Percentiles rank a stretch among this genome's conserved stretches.
Conservation (phyloP, 768 basidiomycete genomes). For the Tylopilus sp. region DNA sequence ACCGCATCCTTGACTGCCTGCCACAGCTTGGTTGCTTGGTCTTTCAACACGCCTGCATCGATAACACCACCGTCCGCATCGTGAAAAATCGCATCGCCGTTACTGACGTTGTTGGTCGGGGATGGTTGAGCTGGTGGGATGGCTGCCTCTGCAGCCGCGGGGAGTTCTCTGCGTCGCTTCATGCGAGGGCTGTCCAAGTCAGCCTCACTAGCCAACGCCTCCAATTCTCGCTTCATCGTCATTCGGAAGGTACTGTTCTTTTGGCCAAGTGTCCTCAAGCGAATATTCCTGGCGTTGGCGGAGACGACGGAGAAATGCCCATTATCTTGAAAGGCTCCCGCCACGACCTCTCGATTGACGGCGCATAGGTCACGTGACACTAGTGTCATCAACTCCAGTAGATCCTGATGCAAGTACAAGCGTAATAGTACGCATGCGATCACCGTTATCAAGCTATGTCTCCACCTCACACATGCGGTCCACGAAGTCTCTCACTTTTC, state of each 20-base stretch:
- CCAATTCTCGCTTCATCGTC: slow-evolving; percentile 55
- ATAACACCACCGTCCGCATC: slow-evolving; percentile 21
- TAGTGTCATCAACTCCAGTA: too few species aligned
- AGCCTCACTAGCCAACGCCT: slow-evolving; percentile 34
- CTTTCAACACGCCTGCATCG: slow-evolving; percentile 44
- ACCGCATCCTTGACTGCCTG: slow-evolving; percentile 77
- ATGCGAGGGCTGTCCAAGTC: slow-evolving; percentile 45
- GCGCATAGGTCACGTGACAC: slow-evolving; percentile 28
- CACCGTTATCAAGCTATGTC: background rate
- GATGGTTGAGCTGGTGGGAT: slow-evolving; percentile 30
- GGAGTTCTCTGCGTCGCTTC: slow-evolving; percentile 49
- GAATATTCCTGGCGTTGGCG: slow-evolving; percentile 26
- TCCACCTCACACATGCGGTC: slow-evolving; percentile 27
- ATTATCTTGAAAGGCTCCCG: slow-evolving; percentile 33
- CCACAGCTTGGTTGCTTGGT: slow-evolving; percentile 71
- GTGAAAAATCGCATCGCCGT: slow-evolving; percentile 19
- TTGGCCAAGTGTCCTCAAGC: slow-evolving; percentile 22
- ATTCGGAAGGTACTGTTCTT: slow-evolving; percentile 19
- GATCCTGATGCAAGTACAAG: background rate
- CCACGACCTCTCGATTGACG: slow-evolving; percentile 20
- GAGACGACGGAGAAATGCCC: slow-evolving; percentile 28
- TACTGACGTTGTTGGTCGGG: slow-evolving; percentile 30
- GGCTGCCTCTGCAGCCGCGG: slow-evolving; percentile 40
- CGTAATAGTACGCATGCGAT: background rate
- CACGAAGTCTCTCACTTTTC: slow-evolving; percentile 47